phyloP scores from a whole-genome alignment of 768 basidiomycete species.

The Grammothele lineata region DNA sequence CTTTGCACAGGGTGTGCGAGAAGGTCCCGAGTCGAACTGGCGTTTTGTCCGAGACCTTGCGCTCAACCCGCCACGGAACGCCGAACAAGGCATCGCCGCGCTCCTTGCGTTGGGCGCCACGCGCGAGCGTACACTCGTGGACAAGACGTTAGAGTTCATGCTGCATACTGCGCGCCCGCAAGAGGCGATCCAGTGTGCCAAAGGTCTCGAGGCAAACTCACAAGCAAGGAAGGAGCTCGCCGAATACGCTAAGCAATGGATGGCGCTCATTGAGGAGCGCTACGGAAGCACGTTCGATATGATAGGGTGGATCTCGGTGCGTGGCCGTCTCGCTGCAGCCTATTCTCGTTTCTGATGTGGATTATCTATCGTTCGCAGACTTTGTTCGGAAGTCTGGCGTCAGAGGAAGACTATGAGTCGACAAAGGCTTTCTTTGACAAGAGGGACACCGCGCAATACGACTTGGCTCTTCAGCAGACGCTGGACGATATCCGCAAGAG shows the following conservation, averaged over 20 bases:
- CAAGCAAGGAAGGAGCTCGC: slow-evolving; percentile 33
- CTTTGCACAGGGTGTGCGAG: background rate
- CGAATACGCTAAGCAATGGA: slow-evolving; percentile 32
- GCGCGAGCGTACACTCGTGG: slow-evolving; percentile 33
- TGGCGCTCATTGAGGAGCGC: slow-evolving; percentile 14
- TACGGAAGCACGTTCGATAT: slow-evolving; percentile 9
- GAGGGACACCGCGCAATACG: slow-evolving; percentile 68
- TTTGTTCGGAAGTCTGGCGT: slow-evolving; percentile 40
- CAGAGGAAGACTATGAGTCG: slow-evolving; percentile 58
- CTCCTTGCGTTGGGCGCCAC: slow-evolving; percentile 47
- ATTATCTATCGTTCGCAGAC: background rate
- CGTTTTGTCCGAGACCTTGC: slow-evolving; percentile 66
- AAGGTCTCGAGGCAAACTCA: slow-evolving; percentile 33
- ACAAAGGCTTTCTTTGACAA: slow-evolving; percentile 75
- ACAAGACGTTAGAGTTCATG: slow-evolving; percentile 40
- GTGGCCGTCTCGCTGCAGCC: background rate
- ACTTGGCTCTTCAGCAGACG: slow-evolving; percentile 58
- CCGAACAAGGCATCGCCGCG: slow-evolving; percentile 65
- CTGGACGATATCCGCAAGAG: slow-evolving; percentile 64
- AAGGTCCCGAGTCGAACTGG: background rate
- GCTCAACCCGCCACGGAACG: slow-evolving; percentile 67
- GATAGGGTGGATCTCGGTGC: slow-evolving; percentile 10
- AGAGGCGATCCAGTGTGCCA: slow-evolving; percentile 32
- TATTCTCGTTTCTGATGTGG: background rate
- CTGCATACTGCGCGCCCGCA: slow-evolving; percentile 23